Base-by-base conservation (phyloP, 1,139 yeast genomes). In the Debaryomyces robertsiae region DNA sequence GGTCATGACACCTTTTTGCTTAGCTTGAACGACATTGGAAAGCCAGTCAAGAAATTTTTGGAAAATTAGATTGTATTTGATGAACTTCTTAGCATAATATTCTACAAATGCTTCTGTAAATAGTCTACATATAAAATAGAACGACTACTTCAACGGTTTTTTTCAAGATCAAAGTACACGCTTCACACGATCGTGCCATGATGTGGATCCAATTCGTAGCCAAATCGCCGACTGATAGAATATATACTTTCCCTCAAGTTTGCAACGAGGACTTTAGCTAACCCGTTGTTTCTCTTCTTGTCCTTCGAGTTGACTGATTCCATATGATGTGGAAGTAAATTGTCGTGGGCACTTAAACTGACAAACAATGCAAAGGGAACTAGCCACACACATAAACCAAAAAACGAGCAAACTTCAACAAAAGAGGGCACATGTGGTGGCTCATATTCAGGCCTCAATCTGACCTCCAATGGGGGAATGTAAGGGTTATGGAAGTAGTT, bases 281-380 rank as follows among this genome's bases (percentile, higher is more conserved):
- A 61, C 6, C 69, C 69, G 32, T 58, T 59, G 37, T 60, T 69
- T 50, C 61, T 70, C 54, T 64, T 63, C 47, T 55, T 61, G 30
- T 46, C 47, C n/a, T 47, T 44, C 30, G 55, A 57, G 9, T 55
- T 52, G 30, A 65, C 61, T 4, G 67, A 71, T 27, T 63, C 72
- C 44, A 64, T 48, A 45, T 73, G 77, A 43, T 70, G 77, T 4
- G 98, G 98, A 38, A 93, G 73, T 19, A 86, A 80, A 55, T 89
- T 86, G 55, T 94, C 99, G 47, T 89, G 87, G 5, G 98, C 98
- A 58, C 95, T 86, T 46, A 93, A 73, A 38, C 96, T 85, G 19
- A 94, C 93, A 63, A 94, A 91, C 47, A 94, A 72, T 2, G 96
- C 83, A 63, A 93, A 90, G 24, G 99, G 99, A 32, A 93, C 78